These are phyloP conservation scores for Lactuca sativa DNA, from an alignment of 129 eudicot species.

Conservation along the genomic window DNA sequence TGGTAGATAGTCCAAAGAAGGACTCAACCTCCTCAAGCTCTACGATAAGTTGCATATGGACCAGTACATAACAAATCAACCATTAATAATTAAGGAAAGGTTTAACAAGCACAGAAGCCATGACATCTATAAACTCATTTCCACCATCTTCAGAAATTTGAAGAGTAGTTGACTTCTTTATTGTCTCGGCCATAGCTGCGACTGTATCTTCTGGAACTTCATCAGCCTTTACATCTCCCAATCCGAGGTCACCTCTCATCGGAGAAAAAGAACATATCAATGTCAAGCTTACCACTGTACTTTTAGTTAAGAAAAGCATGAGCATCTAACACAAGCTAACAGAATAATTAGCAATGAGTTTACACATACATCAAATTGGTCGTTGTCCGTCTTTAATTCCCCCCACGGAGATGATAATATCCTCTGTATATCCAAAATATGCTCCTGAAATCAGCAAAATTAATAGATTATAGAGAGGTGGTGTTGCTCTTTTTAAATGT, in stretches of 20 bases:
- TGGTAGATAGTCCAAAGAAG: constrained; percentile 60
- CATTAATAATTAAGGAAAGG: background rate
- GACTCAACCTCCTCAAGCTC: constrained; percentile 88
- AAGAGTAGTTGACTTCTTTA: constrained; percentile 62
- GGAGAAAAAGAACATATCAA: constrained; percentile 86
- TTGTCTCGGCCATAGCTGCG: constrained; percentile 70
- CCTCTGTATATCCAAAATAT: too few relatives aligned
- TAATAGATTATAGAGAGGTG: too few relatives aligned
- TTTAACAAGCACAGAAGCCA: background rate
- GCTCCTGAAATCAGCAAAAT: too few relatives aligned
- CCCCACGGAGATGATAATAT: too few relatives aligned
- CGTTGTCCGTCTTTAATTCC: too few relatives aligned
- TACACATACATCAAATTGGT: too few relatives aligned
- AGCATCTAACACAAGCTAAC: background rate
- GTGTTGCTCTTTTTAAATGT: too few relatives aligned
- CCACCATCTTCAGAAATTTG: constrained; percentile 83
- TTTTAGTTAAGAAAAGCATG: constrained; percentile 51
- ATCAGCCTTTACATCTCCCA: constrained; percentile 73
- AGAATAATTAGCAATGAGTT: too few relatives aligned
- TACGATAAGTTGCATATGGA: constrained; percentile 2
- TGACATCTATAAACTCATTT: constrained; percentile 9
- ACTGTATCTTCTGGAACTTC: constrained; percentile 75
- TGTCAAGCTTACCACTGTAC: constrained; percentile 81
- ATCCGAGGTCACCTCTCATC: constrained; percentile 73
- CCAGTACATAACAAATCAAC: background rate